A percentile compares a stretch with the other conserved stretches of the same genome.
Conservation (phyloP, 192 early-diverging fungal species). For the Coemansia sp. region DNA sequence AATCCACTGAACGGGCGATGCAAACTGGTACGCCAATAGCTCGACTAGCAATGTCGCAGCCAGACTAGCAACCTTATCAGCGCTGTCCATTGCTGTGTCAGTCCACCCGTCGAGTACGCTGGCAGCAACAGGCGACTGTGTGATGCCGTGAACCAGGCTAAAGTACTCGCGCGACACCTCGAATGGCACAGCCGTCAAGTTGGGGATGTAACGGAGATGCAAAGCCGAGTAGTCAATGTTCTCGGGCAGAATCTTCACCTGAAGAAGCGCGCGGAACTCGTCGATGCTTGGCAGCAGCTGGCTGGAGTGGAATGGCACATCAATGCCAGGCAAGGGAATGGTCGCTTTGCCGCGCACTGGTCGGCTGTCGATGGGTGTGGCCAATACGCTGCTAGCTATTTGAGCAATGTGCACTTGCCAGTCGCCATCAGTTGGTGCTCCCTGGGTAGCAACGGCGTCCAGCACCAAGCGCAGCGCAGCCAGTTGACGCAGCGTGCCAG, state of each 20-base stretch:
- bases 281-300: constrained; percentile 78
- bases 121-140: constrained; percentile 64
- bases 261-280: constrained; percentile 78
- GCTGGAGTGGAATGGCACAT: constrained; percentile 88
- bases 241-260: constrained; percentile 65
- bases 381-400: constrained; percentile 65
- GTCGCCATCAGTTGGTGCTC: constrained; percentile 71
- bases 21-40: constrained; percentile 90
- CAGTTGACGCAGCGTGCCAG: constrained; percentile 77
- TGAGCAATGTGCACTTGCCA: constrained; percentile 74
- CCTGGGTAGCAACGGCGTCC: constrained; percentile 74
- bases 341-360: constrained; percentile 81
- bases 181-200: constrained; percentile 90
- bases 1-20: constrained; percentile 92
- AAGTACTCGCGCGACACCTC: constrained; percentile 74
- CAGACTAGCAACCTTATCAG: constrained; percentile 67
- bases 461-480: constrained; percentile 79
- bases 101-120: constrained; percentile 70
- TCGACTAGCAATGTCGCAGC: constrained; percentile 80
- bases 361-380: constrained; percentile 56
- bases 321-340: constrained; percentile 85
- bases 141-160: constrained; percentile 63
- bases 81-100: constrained; percentile 26
- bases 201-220: constrained; percentile 85
- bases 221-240: constrained; percentile 68